These are phyloP conservation scores for Sporothrix pseudoabietina DNA, from an alignment of 2,329 filamentous ascomycete species.

Conservation along the genomic window DNA sequence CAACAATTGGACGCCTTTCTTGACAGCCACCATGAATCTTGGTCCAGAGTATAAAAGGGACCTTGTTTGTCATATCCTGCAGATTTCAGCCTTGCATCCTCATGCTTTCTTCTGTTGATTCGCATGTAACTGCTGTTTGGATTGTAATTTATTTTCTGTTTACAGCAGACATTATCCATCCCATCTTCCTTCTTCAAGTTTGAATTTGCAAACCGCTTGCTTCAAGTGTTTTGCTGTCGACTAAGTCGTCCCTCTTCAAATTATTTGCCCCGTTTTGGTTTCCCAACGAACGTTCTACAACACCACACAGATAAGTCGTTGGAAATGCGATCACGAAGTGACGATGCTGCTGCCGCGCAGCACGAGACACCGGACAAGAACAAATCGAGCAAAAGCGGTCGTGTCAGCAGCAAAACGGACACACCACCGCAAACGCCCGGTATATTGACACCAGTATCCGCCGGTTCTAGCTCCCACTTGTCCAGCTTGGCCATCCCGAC, in stretches of 20 bases:
- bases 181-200: background rate
- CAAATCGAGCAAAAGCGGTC: background rate
- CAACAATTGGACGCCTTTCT: background rate
- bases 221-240: too few relatives aligned
- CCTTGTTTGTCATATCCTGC: conserved; percentile 7
- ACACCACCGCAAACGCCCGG: conserved; percentile 3
- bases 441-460: background rate
- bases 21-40: background rate
- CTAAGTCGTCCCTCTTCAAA: too few relatives aligned
- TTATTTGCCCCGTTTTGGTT: background rate
- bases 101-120: too few relatives aligned
- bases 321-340: background rate
- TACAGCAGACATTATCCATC: background rate
- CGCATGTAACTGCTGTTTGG: background rate
- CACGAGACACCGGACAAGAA: background rate
- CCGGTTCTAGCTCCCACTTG: background rate
- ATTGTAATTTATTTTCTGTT: background rate
- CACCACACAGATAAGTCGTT: background rate
- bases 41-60: background rate
- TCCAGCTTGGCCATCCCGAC: background rate
- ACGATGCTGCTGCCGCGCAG: background rate
- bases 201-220: background rate
- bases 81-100: background rate
- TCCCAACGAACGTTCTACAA: background rate
- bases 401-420: background rate